Base-by-base conservation (phyloP, 441 rosid species). In the Iberis amara region DNA sequence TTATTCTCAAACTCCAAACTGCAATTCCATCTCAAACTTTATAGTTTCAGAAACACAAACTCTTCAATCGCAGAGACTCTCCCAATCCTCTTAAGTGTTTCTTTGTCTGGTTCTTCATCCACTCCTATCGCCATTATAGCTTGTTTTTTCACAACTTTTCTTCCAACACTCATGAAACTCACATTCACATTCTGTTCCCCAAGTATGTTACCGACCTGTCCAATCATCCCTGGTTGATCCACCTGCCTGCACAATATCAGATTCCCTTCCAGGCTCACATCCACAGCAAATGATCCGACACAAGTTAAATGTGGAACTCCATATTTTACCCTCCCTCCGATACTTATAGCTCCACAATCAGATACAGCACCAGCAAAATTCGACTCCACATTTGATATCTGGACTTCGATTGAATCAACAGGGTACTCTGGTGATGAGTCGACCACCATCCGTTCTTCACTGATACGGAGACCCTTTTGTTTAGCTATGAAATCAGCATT, bases 191-290 rank as follows among this genome's bases (percentile, higher is more conserved):
- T 81, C 14, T 61, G 64, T 58, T 75, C 55, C 0, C 76, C 89
- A 0, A 81, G 81, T 51, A 81, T 81, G 66, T 59, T 75, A 14
- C 89, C 89, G 0, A 81, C 78, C 30, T 64, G 62, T 4, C 89
- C 89, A 11, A 81, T 81, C 89, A 81, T 77, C 51, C 89, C 89
- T 3, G 89, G 89, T 43, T 81, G 89, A 66, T 81, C 85, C 38
- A 79, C 62, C 45, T 81, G 89, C 59, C 85, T 60, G 47, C 89
- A 81, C 30, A 81, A 15, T 21, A 82, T 75, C 38, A 82, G 64
- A 66, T 77, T 82, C 47, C 85, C 89, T 59, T 79, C 89, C 43
- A 82, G 53, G 64, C 89, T 82, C 43, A 75, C 85, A 41, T 82
- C 89, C 18, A 81, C 89, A 10, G 51, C 68, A 3, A 76, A 81